These are phyloP conservation scores for Cercospora beticola DNA, from an alignment of 2,329 filamentous ascomycete species.

Conservation along the genomic window DNA sequence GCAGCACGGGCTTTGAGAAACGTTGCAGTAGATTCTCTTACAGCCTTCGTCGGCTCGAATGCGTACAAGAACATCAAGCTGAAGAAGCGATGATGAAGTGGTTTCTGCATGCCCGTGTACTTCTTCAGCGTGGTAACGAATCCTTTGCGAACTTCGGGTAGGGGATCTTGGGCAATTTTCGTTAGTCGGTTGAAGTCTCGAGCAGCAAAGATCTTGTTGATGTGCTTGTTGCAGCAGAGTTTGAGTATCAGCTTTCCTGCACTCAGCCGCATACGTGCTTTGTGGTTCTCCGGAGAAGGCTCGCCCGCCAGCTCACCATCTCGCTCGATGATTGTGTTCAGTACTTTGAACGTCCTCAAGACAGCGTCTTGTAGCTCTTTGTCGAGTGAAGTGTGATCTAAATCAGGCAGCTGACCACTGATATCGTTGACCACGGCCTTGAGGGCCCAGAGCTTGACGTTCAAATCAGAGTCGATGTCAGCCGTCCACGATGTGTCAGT, in stretches of 20 bases:
- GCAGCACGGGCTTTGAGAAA: constrained; percentile 84
- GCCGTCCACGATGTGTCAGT: constrained; percentile 49
- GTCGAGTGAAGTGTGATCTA: constrained; percentile 38
- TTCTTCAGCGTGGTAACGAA: constrained; percentile 89
- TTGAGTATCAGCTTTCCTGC: constrained; percentile 80
- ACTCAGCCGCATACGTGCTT: constrained; percentile 74
- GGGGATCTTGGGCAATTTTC: constrained; percentile 74
- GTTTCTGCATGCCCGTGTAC: constrained; percentile 70
- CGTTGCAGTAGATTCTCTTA: constrained; percentile 74
- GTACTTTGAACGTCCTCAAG: constrained; percentile 71
- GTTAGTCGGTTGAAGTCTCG: constrained; percentile 78
- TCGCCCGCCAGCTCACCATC: constrained; percentile 73
- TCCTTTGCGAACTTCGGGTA: constrained; percentile 69
- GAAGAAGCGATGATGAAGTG: constrained; percentile 74
- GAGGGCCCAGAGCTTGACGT: constrained; percentile 79
- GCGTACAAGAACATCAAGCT: constrained; percentile 86
- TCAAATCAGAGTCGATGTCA: constrained; percentile 74
- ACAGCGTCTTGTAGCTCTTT: constrained; percentile 45
- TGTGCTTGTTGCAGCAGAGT: constrained; percentile 71
- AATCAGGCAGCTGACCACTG: constrained; percentile 53
- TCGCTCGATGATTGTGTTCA: constrained; percentile 72
- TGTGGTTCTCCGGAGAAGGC: constrained; percentile 75
- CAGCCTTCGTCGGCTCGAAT: constrained; percentile 75
- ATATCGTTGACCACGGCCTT: constrained; percentile 85
- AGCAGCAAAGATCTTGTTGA: constrained; percentile 73